Evolutionary conservation across 192 early-diverging fungal genomes (phyloP).

Genomic region (Coemansia sp.): DNA sequence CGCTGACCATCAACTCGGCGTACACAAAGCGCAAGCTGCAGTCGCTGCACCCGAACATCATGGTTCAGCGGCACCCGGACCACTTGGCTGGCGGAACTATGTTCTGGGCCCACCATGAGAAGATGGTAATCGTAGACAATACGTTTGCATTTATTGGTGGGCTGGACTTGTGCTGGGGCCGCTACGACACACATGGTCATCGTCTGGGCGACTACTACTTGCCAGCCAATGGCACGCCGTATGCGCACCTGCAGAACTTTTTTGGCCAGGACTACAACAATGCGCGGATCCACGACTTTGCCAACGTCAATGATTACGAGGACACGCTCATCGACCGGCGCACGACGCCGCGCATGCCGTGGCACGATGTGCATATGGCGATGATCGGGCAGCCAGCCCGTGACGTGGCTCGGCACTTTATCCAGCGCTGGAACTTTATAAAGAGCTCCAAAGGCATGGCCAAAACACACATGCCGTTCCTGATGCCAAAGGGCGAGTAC

Average conservation of each 20-base stretch:
- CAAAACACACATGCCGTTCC: conserved; percentile 59
- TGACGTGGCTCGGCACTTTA: conserved; percentile 81
- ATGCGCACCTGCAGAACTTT: conserved; percentile 52
- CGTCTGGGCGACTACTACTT: conserved; percentile 68
- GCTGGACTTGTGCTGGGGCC: conserved; percentile 82
- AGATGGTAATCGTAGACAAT: conserved; percentile 78
- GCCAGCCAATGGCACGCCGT: conserved; percentile 48
- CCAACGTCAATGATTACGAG: conserved; percentile 56
- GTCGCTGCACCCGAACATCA: conserved; percentile 71
- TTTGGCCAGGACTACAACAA: conserved; percentile 86
- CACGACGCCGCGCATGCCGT: conserved; percentile 74
- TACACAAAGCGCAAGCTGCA: conserved; percentile 74
- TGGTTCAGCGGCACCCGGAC: conserved; percentile 83
- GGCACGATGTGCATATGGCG: conserved; percentile 83
- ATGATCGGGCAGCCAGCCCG: conserved; percentile 76
- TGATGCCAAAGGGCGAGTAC: conserved; percentile 70
- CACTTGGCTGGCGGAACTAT: conserved; percentile 68
- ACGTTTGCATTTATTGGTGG: conserved; percentile 84
- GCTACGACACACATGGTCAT: conserved; percentile 82
- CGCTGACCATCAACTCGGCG: conserved; percentile 68
- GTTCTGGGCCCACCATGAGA: conserved; percentile 87
- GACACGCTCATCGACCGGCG: conserved; percentile 56
- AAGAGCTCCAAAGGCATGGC: conserved; percentile 69
- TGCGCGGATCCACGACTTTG: conserved; percentile 79
- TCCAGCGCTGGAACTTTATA: conserved; percentile 86